Percentiles rank a stretch among this genome's conserved stretches.
phyloP scores from a whole-genome alignment of 345 rosid species.

The Syzygium aromaticum region DNA sequence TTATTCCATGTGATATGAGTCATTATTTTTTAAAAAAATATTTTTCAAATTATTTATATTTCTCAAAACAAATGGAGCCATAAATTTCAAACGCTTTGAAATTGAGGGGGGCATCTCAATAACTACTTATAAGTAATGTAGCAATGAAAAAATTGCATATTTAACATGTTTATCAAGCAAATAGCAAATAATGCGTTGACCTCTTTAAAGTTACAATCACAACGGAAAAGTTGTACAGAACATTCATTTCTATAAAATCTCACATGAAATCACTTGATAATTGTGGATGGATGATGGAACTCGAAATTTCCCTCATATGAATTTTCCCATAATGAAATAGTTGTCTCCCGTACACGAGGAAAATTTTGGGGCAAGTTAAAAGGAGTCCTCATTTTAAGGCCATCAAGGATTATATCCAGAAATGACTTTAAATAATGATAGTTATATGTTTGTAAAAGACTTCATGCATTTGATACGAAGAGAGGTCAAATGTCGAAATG shows the following conservation, averaged over 20 bases:
- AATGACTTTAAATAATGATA: neutral
- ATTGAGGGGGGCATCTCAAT: neutral
- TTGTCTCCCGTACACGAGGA: neutral
- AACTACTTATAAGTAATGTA: neutral
- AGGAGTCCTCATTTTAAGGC: neutral
- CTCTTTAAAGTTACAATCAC: neutral
- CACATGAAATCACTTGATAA: neutral
- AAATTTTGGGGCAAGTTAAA: accelerated
- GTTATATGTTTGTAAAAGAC: accelerated
- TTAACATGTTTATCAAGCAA: neutral
- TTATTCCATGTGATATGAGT: no score
- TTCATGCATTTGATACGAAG: accelerated
- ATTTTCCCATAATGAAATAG: neutral
- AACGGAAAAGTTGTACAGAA: neutral
- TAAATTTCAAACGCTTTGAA: neutral
- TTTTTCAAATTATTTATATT: no score
- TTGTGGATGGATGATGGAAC: neutral
- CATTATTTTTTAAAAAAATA: no score
- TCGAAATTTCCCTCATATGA: accelerated
- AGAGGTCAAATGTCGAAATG: neutral
- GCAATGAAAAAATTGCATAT: neutral
- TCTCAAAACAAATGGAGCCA: no score
- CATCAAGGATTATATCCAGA: accelerated
- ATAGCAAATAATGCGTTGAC: neutral
- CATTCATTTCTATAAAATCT: neutral